A percentile compares a stretch with the other conserved stretches of the same genome.
Evolutionary conservation across 176 grass and related monocot species (phyloP).

Genomic region (Oryza officinalis): DNA sequence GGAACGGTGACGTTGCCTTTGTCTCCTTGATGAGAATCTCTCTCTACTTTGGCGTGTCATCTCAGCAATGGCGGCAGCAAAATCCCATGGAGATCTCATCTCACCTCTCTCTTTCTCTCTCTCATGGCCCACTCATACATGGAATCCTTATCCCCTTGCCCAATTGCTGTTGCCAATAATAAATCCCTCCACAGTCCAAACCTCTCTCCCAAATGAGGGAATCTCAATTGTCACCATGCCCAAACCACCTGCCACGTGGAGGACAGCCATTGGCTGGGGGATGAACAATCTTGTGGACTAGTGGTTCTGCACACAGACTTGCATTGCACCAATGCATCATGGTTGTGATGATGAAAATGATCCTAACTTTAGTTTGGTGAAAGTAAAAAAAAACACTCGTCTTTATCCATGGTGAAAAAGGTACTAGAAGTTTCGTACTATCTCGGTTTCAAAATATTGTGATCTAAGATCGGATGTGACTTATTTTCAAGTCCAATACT

Average conservation of each 20-base stretch:
- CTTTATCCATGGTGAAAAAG: neutral
- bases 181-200: neutral
- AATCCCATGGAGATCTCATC: constrained; percentile 11
- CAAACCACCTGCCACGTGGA: constrained; percentile 6
- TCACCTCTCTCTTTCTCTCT: neutral
- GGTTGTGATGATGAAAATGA: neutral
- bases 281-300: neutral
- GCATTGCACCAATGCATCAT: neutral
- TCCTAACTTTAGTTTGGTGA: neutral
- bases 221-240: neutral
- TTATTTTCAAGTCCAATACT: too few species aligned
- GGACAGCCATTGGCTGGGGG: neutral
- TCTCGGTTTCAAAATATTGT: too few species aligned
- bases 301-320: neutral
- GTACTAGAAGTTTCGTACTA: too few species aligned
- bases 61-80: constrained; percentile 23
- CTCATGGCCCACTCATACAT: neutral
- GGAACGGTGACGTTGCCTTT: constrained; percentile 13
- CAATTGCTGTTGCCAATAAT: constrained; percentile 25
- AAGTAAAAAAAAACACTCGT: neutral
- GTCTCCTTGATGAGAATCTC: constrained; percentile 32
- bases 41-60: constrained; percentile 31
- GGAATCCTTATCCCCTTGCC: constrained; percentile 42
- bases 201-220: neutral
- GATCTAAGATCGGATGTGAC: too few species aligned